These are phyloP conservation scores for Galerina sulciceps DNA, from an alignment of 768 basidiomycete species.

Conservation along the genomic window DNA sequence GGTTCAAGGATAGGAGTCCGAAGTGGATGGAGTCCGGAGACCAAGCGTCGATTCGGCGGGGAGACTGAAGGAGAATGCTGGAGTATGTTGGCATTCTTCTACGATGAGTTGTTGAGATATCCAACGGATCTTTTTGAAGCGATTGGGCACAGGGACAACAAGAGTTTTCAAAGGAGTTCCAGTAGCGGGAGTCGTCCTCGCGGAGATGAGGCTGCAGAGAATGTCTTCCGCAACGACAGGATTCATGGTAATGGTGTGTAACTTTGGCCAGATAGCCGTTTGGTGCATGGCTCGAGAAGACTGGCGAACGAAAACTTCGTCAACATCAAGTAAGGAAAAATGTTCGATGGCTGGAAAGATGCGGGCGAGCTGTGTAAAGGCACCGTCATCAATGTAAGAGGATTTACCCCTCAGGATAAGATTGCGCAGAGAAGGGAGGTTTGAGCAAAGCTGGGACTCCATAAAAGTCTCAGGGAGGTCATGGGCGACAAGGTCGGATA, in stretches of 20 bases:
- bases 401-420: conserved; percentile 21
- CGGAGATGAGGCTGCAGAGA: conserved; percentile 22
- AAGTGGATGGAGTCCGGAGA: conserved; percentile 6
- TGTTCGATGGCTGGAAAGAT: conserved; percentile 22
- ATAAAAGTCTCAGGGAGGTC: conserved; percentile 22
- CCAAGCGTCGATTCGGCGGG: conserved; percentile 2
- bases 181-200: conserved; percentile 15
- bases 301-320: conserved; percentile 17
- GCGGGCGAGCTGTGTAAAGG: conserved; percentile 18
- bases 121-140: conserved; percentile 20
- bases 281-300: conserved; percentile 18
- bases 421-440: conserved; percentile 22
- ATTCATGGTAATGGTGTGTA: conserved; percentile 23
- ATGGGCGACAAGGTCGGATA: conserved; percentile 25
- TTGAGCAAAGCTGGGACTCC: conserved; percentile 15
- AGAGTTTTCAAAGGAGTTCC: conserved; percentile 18
- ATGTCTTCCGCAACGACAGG: conserved; percentile 21
- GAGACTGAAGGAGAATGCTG: conserved; percentile 9
- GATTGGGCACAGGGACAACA: conserved; percentile 15
- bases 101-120: conserved; percentile 20
- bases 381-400: conserved; percentile 18
- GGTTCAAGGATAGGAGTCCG: background rate
- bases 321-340: conserved; percentile 19
- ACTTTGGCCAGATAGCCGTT: conserved; percentile 20
- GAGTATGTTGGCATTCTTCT: conserved; percentile 15